Evolutionary conservation across 2,329 filamentous ascomycete genomes (phyloP), one percentile per base, ranked within the genome.

Genomic region (Neonectria coccinea): DNA sequence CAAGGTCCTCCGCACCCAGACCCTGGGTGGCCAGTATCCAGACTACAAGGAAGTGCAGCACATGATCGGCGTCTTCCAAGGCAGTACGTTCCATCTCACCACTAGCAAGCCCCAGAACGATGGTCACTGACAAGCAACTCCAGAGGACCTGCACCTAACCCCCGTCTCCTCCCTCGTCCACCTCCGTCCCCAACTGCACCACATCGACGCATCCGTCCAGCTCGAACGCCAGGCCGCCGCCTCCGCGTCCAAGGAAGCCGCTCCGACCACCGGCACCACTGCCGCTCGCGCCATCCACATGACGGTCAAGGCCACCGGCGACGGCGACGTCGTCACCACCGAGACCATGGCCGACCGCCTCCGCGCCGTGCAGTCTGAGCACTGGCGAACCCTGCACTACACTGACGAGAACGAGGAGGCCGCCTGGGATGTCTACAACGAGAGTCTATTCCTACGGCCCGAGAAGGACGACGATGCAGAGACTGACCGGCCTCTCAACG

Each of bases 61-160:
- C 81, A 97, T 97, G 89, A 86, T 97, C 54, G 96, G 93, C 29
- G 91, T 94, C n/a, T 97, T 98, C 77, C 88, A 91, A 76, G 91
- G 91, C 56, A 88, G 93, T 95, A 79, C 72, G 89, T 83, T 42
- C 18, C 39, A 39, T 20, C 18, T 9, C 18, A 27, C 31, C 18
- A 22, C 57, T 5, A 12, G 47, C 22, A 11, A 22, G 7, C 20
- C 16, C n/a, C 10, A n/a, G 7, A 36, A 18, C n/a, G n/a, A 27
- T 33, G 39, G 44, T 45, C 18, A 59, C 67, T 76, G 65, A 76
- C 68, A 59, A 54, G 29, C 22, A 29, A 2, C 9, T 14, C 16
- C 68, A 94, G 92, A 92, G 72, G 89, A 97, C 75, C 83, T 97
- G 10, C 93, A 97, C 80, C 88, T 98, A 42, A 97, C 93, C 1